Evolutionary conservation across 2,329 filamentous ascomycete genomes (phyloP).

Genomic region (Aspergillus fischeri): DNA sequence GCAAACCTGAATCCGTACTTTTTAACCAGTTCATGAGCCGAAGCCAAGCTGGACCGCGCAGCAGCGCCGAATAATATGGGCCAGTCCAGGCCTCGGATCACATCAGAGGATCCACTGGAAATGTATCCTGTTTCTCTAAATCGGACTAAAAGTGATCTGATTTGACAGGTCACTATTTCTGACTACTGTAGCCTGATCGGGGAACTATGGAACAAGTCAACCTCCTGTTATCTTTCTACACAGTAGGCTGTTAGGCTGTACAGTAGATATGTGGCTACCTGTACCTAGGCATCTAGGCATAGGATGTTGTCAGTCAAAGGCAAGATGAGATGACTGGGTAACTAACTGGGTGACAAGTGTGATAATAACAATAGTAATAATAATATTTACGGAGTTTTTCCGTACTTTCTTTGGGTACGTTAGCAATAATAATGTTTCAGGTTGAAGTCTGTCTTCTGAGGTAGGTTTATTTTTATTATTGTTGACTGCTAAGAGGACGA

Average conservation of each 20-base stretch:
- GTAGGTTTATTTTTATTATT: background rate
- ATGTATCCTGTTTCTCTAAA: background rate
- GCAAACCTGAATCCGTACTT: background rate
- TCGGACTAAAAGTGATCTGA: background rate
- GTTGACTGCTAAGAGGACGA: background rate
- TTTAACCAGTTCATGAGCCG: background rate
- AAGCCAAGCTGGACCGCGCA: background rate
- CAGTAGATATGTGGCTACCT: too few relatives aligned
- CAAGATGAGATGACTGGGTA: too few relatives aligned
- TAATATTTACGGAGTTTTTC: background rate
- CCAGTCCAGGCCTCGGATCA: constrained; percentile 14
- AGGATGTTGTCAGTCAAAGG: too few relatives aligned
- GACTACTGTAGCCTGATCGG: background rate
- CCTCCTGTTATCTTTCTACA: background rate
- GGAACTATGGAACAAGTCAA: background rate
- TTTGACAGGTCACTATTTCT: constrained; percentile 10
- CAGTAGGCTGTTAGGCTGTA: too few relatives aligned
- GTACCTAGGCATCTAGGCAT: too few relatives aligned
- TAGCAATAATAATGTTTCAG: background rate
- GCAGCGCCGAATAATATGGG: constrained; percentile 8
- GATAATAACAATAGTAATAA: too few relatives aligned
- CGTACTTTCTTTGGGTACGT: too few relatives aligned
- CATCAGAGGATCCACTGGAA: constrained; percentile 7
- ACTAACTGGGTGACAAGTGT: too few relatives aligned
- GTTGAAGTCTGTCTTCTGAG: too few relatives aligned